A percentile compares a stretch with the other conserved stretches of the same genome.
These are phyloP conservation scores for Trifolium dubium DNA, from an alignment of 306 rosid genomes.

Conservation along the genomic window DNA sequence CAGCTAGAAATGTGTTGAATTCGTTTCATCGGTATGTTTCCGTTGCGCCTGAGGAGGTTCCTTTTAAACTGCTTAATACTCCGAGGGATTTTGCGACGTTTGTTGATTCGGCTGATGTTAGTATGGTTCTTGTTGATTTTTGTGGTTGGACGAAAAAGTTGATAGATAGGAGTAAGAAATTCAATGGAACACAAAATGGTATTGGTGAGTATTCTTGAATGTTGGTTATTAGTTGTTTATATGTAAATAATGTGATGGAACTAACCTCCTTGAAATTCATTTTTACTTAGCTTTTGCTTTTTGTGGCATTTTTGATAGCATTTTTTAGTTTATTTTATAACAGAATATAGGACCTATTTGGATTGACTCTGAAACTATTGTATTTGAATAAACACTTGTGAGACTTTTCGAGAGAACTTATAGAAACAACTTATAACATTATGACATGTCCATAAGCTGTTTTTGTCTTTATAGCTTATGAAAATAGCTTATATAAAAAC, in stretches of 20 bases:
- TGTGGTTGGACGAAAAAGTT: slow-evolving; percentile 82
- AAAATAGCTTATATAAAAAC: neutral
- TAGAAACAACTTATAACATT: neutral
- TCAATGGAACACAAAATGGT: slow-evolving; percentile 52
- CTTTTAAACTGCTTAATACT: slow-evolving; percentile 52
- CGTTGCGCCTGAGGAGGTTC: slow-evolving; percentile 58
- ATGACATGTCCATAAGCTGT: neutral
- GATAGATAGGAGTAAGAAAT: slow-evolving; percentile 50
- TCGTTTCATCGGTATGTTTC: slow-evolving; percentile 56
- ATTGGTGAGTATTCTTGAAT: slow-evolving; percentile 42
- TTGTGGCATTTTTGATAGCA: neutral
- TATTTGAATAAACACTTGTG: neutral
- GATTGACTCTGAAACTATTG: neutral
- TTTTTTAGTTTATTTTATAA: neutral
- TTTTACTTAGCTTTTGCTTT: neutral
- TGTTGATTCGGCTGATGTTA: slow-evolving; percentile 73
- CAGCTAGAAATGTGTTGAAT: slow-evolving; percentile 54
- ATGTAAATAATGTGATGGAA: neutral
- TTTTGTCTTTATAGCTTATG: neutral
- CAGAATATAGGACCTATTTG: neutral
- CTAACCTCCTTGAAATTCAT: slow-evolving; percentile 15
- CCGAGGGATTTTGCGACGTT: slow-evolving; percentile 54
- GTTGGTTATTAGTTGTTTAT: neutral
- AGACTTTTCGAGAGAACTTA: neutral
- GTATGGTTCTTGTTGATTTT: slow-evolving; percentile 74